phyloP scores from a whole-genome alignment of 164 flowering plant genomes.

The Nymphaea colorata region DNA sequence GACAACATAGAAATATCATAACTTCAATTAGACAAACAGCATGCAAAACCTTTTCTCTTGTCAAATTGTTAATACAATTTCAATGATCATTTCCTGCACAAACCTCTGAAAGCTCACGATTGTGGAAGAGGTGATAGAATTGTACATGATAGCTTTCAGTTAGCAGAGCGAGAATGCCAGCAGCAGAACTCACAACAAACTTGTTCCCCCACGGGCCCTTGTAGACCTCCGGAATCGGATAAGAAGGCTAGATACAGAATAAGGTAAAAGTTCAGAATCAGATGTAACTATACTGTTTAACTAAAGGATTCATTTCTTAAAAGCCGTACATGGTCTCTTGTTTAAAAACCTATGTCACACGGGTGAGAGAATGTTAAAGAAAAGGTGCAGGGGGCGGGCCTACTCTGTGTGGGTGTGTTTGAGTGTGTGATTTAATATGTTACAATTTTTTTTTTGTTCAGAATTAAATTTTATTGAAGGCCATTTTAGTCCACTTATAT shows the following conservation, averaged over 20 bases:
- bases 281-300: neutral
- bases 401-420: no score
- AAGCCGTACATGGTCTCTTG: no score
- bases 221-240: constrained; percentile 29
- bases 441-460: no score
- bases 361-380: no score
- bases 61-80: neutral
- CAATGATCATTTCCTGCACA: neutral
- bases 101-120: constrained; percentile 68
- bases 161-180: constrained; percentile 61
- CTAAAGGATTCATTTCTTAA: neutral
- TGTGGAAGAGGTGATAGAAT: constrained; percentile 66
- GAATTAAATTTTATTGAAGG: no score
- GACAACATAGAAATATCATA: no score
- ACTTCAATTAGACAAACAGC: no score
- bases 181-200: constrained; percentile 31
- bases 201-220: constrained; percentile 20
- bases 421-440: no score
- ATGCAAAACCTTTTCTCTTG: no score
- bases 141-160: constrained; percentile 72
- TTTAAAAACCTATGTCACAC: no score
- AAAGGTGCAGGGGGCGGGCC: no score
- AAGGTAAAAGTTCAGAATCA: neutral
- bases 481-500: no score
- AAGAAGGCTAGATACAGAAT: constrained; percentile 54